Evolutionary conservation across 805 yeast species (phyloP).

Genomic region (Geotrichum ghanense): DNA sequence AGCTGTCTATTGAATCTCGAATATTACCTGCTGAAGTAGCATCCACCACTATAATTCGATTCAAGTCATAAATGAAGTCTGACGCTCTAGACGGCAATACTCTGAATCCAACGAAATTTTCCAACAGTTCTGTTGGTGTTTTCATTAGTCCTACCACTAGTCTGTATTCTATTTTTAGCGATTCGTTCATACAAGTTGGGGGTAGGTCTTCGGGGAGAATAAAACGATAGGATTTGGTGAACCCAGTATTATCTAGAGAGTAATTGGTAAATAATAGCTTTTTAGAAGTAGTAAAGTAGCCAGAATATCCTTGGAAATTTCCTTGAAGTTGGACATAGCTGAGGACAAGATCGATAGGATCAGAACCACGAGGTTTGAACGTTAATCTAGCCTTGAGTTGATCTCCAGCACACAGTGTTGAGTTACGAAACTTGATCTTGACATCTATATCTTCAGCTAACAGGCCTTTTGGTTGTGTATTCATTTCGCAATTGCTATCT

Average conservation of each 20-base stretch:
- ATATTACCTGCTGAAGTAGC: background rate
- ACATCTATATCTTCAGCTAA: too few species aligned
- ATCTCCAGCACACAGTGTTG: background rate
- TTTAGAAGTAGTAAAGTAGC: constrained; percentile 1
- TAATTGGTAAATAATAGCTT: background rate
- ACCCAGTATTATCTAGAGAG: background rate
- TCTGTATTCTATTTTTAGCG: background rate
- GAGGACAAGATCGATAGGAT: background rate
- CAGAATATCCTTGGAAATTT: background rate
- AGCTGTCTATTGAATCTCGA: background rate
- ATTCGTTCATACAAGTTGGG: background rate
- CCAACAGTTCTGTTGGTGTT: background rate
- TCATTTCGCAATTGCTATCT: too few species aligned
- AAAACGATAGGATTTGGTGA: background rate
- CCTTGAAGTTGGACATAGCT: constrained; percentile 1
- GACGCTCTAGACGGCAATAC: background rate
- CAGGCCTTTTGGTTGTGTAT: too few species aligned
- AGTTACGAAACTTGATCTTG: background rate
- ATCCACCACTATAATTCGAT: background rate
- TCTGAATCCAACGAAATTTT: background rate
- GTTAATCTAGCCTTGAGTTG: background rate
- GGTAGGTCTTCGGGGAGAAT: background rate
- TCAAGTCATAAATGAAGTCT: background rate
- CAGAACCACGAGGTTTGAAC: background rate
- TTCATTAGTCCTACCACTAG: background rate